phyloP scores from a whole-genome alignment of 495 filamentous ascomycete genomes.

The Rhypophila decipiens region DNA sequence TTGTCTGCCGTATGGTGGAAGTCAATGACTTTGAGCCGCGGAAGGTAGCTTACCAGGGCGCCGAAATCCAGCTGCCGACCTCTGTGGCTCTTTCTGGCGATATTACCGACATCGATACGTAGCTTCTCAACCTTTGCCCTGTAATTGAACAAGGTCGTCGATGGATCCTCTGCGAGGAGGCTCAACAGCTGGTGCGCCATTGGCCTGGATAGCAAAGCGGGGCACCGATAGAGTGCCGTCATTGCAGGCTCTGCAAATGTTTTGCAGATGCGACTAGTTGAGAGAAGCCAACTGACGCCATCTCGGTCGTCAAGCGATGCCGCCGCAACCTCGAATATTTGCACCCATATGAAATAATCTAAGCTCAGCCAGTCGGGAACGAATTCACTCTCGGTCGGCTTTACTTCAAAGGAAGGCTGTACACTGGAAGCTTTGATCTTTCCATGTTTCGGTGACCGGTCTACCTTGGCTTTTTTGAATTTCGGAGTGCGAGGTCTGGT shows the following conservation, averaged over 20 bases:
- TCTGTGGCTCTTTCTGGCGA: slow-evolving; percentile 22
- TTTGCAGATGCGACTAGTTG: slow-evolving; percentile 54
- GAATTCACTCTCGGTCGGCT: slow-evolving; percentile 8
- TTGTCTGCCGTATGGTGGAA: slow-evolving; percentile 49
- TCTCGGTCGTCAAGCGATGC: slow-evolving; percentile 52
- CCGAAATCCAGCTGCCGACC: slow-evolving; percentile 36
- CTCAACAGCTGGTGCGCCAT: slow-evolving; percentile 36
- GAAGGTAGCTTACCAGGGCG: slow-evolving; percentile 34
- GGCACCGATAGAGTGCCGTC: slow-evolving; percentile 63
- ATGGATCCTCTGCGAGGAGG: slow-evolving; percentile 30
- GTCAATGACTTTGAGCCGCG: slow-evolving; percentile 47
- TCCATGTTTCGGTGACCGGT: neutral
- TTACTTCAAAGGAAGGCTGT: neutral
- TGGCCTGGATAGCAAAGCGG: slow-evolving; percentile 48
- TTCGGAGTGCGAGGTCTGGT: neutral
- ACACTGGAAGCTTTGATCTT: neutral
- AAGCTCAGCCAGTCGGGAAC: slow-evolving; percentile 64
- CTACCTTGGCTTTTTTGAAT: neutral
- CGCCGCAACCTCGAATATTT: slow-evolving; percentile 62
- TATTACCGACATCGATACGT: slow-evolving; percentile 52
- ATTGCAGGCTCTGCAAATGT: slow-evolving; percentile 69
- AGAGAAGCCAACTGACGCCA: slow-evolving; percentile 55
- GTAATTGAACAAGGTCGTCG: slow-evolving; percentile 46
- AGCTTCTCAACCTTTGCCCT: slow-evolving; percentile 63
- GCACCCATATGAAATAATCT: slow-evolving; percentile 64